phyloP scores from a whole-genome alignment of 176 grass and related monocot species.

The Eleusine indica region DNA sequence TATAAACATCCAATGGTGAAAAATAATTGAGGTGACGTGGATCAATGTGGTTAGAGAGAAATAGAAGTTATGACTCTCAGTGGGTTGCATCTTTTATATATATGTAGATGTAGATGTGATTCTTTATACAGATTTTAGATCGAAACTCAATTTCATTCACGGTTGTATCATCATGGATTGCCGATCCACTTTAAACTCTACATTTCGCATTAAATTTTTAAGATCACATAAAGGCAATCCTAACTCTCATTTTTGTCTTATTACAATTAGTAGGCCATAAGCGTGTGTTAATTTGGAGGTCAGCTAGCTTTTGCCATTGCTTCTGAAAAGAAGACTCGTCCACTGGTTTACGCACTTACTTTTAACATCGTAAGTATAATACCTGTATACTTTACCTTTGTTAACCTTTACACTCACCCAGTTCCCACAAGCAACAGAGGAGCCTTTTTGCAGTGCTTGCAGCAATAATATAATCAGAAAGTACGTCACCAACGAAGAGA shows the following conservation, averaged over 20 bases:
- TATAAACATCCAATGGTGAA: too few relatives aligned
- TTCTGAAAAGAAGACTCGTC: constrained; percentile 35
- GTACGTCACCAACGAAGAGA: not conserved
- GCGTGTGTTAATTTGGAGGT: not conserved
- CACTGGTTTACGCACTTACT: constrained; percentile 29
- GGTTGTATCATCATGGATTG: not conserved
- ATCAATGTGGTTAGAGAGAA: too few relatives aligned
- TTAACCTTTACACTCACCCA: not conserved
- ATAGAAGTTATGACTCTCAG: too few relatives aligned
- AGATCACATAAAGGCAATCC: not conserved
- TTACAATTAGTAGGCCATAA: constrained; percentile 31
- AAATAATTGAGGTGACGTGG: too few relatives aligned
- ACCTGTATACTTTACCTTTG: not conserved
- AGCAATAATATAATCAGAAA: constrained; percentile 17
- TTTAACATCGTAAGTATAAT: not conserved
- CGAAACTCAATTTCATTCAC: not conserved
- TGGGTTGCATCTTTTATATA: too few relatives aligned
- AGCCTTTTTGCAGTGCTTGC: not conserved
- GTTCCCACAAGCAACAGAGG: constrained; percentile 16
- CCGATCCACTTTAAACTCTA: constrained; percentile 16
- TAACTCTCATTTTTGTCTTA: constrained; percentile 40
- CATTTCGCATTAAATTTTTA: not conserved
- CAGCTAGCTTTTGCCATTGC: constrained; percentile 8
- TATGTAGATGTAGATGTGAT: too few relatives aligned
- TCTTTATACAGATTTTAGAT: not conserved